phyloP scores from a whole-genome alignment of 345 rosid genomes.

The Brassica carinata region DNA sequence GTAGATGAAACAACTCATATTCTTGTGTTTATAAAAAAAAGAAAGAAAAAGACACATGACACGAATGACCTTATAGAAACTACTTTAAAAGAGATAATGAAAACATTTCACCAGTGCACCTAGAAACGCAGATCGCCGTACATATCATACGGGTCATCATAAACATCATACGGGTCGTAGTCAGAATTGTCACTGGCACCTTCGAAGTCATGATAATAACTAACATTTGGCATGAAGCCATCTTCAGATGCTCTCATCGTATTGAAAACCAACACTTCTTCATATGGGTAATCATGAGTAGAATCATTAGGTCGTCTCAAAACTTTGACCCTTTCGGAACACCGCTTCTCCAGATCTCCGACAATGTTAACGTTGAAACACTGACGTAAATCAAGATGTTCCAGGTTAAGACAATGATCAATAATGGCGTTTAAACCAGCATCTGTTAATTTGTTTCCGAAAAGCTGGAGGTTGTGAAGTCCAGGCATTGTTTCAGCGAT shows the following conservation, averaged over 20 bases:
- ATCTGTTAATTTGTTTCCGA: neutral
- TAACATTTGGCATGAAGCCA: neutral
- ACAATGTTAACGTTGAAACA: no score
- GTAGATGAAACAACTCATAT: no score
- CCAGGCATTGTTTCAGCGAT: neutral
- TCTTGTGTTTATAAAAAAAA: no score
- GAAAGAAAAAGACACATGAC: neutral
- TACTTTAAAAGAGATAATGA: neutral
- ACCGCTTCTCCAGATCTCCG: no score
- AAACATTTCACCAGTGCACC: neutral
- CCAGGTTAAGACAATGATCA: neutral
- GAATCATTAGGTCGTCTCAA: no score
- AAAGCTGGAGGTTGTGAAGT: neutral
- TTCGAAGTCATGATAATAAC: neutral
- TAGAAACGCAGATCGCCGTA: neutral
- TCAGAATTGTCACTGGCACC: neutral
- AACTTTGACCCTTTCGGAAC: no score
- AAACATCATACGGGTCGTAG: neutral
- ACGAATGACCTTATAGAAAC: neutral
- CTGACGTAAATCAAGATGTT: no score
- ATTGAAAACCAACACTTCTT: neutral
- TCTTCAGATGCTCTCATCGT: neutral
- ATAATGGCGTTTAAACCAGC: neutral
- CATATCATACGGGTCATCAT: neutral
- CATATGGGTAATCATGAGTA: no score